Conservation (phyloP, 1,139 yeast species). For the Pneumocystis jirovecii region DNA sequence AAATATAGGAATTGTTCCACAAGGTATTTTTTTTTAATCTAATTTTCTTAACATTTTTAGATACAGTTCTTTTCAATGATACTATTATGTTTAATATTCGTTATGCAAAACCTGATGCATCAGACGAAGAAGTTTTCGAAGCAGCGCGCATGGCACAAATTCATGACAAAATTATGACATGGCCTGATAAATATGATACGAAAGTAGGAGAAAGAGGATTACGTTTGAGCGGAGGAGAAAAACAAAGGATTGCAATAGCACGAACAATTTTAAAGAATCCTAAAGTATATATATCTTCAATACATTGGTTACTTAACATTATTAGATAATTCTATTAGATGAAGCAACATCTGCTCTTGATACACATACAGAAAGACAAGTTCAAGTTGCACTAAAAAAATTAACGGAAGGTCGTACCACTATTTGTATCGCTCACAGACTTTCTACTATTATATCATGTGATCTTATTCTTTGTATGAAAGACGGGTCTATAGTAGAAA, state of each 20-base stretch:
- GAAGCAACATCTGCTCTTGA: constrained; percentile 74
- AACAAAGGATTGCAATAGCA: constrained; percentile 88
- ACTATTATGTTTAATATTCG: constrained; percentile 74
- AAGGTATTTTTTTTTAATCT: constrained; percentile 45
- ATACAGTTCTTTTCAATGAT: constrained; percentile 38
- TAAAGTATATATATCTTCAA: constrained; percentile 62
- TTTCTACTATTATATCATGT: constrained; percentile 91
- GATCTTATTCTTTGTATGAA: constrained; percentile 75
- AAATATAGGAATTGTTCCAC: constrained; percentile 86
- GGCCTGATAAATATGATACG: constrained; percentile 76
- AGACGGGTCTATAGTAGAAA: constrained; percentile 45
- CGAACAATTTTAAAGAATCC: constrained; percentile 69
- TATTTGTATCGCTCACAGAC: constrained; percentile 82
- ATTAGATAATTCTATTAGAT: constrained; percentile 13
- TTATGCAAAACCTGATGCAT: constrained; percentile 53
- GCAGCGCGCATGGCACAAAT: constrained; percentile 61
- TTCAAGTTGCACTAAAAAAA: constrained; percentile 50
- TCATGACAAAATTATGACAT: constrained; percentile 32
- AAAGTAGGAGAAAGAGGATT: constrained; percentile 96
- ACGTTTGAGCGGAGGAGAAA: constrained; percentile 98
- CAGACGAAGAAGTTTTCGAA: constrained; percentile 51
- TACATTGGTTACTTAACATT: constrained; percentile 46
- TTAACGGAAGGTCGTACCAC: constrained; percentile 39
- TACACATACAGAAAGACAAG: constrained; percentile 63
- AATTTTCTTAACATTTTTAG: constrained; percentile 64